These are phyloP conservation scores for Davidsoniella neocaledoniae DNA, from an alignment of 2,329 filamentous ascomycete species.

Conservation along the genomic window DNA sequence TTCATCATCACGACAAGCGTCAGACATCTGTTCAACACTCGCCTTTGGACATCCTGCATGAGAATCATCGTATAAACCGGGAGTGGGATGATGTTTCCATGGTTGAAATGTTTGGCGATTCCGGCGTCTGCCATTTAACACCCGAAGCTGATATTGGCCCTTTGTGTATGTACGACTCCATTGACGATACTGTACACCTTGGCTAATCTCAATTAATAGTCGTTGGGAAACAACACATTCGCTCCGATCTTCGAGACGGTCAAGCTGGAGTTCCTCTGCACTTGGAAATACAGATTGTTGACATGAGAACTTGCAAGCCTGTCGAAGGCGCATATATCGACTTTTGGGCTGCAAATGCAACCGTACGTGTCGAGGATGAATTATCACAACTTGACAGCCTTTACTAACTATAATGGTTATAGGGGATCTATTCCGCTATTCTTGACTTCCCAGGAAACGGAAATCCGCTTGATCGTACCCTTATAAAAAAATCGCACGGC, in stretches of 20 bases:
- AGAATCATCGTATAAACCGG: constrained; percentile 22
- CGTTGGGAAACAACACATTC: constrained; percentile 14
- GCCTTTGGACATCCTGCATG: constrained; percentile 17
- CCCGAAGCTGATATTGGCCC: constrained; percentile 35
- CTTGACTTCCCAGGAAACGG: constrained; percentile 21
- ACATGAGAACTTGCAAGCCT: constrained; percentile 16
- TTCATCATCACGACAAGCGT: constrained; percentile 7
- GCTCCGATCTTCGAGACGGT: constrained; percentile 13
- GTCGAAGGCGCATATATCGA: constrained; percentile 15
- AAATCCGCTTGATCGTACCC: constrained; percentile 23
- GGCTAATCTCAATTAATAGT: constrained; percentile 5
- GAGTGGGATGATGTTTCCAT: constrained; percentile 18
- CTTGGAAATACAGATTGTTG: constrained; percentile 16
- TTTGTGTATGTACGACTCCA: constrained; percentile 19
- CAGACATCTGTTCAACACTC: constrained; percentile 5
- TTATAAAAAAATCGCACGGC: constrained; percentile 21
- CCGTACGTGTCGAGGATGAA: constrained; percentile 16
- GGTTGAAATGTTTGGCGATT: constrained; percentile 22
- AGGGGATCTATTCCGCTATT: constrained; percentile 24
- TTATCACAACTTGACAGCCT: neutral
- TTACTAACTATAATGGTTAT: neutral
- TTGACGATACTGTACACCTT: neutral
- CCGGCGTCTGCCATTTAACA: constrained; percentile 29
- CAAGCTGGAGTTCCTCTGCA: constrained; percentile 14
- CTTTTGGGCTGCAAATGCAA: constrained; percentile 19